phyloP scores from a whole-genome alignment of 257 asterid species.

The Solanum pennellii region DNA sequence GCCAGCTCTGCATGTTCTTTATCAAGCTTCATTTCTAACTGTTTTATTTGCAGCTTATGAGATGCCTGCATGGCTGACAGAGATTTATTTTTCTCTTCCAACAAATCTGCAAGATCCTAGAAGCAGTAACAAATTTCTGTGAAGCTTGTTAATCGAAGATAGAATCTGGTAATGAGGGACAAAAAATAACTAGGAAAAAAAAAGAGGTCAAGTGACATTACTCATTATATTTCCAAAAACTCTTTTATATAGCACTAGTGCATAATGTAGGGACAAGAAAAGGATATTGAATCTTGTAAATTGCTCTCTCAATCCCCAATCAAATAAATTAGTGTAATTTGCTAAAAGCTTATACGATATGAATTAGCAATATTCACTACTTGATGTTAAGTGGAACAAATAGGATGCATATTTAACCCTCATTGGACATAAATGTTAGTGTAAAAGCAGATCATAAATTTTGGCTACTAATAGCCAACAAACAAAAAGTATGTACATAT shows the following conservation, averaged over 20 bases:
- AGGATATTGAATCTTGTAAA: neutral
- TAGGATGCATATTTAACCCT: neutral
- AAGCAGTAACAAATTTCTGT: slow-evolving; percentile 36
- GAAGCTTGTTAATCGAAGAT: slow-evolving; percentile 14
- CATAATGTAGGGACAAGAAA: neutral
- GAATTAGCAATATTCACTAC: neutral
- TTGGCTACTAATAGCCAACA: neutral
- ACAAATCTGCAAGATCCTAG: slow-evolving; percentile 70
- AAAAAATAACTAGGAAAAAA: neutral
- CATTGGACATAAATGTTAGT: neutral
- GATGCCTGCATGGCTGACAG: slow-evolving; percentile 47
- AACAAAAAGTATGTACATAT: neutral
- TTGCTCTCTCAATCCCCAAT: neutral
- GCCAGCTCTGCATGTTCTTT: slow-evolving; percentile 53
- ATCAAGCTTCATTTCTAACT: slow-evolving; percentile 48
- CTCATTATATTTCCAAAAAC: neutral
- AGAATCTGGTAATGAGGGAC: neutral
- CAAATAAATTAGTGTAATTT: neutral
- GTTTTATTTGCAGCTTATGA: slow-evolving; percentile 56
- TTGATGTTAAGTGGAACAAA: neutral
- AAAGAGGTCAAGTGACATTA: neutral
- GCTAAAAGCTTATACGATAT: neutral
- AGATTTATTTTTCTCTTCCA: slow-evolving; percentile 56
- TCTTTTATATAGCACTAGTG: neutral
- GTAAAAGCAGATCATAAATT: neutral